Percentiles rank a stretch among this genome's conserved stretches.
These are phyloP conservation scores for Zoysia pacifica DNA, from an alignment of 176 grass and related monocot species.

Conservation along the genomic window DNA sequence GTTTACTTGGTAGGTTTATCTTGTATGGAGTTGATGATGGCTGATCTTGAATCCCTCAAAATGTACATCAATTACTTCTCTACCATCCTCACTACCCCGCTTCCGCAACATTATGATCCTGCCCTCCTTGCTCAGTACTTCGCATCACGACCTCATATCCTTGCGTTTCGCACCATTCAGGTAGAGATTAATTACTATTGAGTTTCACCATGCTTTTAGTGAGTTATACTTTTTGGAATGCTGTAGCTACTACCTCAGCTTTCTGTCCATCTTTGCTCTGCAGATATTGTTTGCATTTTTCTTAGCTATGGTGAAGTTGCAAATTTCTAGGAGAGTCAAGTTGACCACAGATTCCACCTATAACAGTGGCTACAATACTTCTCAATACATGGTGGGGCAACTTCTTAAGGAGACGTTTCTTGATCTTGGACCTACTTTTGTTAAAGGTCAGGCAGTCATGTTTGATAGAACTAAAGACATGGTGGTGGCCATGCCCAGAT, in stretches of 20 bases:
- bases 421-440: conserved; percentile 93
- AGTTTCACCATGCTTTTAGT: conserved; percentile 4
- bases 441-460: conserved; percentile 70
- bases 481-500: conserved; percentile 1
- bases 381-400: conserved; percentile 67
- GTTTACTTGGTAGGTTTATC: conserved; percentile 54
- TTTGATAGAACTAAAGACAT: conserved; percentile 25
- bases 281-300: conserved; percentile 74
- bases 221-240: conserved; percentile 1
- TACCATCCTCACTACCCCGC: conserved; percentile 53
- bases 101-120: conserved; percentile 82
- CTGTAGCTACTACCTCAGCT: conserved; percentile 25
- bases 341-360: conserved; percentile 41
- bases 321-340: conserved; percentile 52
- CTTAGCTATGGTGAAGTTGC: conserved; percentile 68
- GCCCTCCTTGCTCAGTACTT: conserved; percentile 72
- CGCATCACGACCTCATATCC: conserved; percentile 69
- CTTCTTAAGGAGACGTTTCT: conserved; percentile 83
- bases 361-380: conserved; percentile 35
- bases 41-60: conserved; percentile 77
- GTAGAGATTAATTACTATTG: conserved; percentile 53
- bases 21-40: conserved; percentile 83
- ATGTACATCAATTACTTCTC: conserved; percentile 64
- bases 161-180: conserved; percentile 68
- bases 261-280: conserved; percentile 17